Percentiles rank a stretch among this genome's conserved stretches.
phyloP scores from a whole-genome alignment of 2,329 filamentous ascomycete genomes.

The Onygenales sp. region DNA sequence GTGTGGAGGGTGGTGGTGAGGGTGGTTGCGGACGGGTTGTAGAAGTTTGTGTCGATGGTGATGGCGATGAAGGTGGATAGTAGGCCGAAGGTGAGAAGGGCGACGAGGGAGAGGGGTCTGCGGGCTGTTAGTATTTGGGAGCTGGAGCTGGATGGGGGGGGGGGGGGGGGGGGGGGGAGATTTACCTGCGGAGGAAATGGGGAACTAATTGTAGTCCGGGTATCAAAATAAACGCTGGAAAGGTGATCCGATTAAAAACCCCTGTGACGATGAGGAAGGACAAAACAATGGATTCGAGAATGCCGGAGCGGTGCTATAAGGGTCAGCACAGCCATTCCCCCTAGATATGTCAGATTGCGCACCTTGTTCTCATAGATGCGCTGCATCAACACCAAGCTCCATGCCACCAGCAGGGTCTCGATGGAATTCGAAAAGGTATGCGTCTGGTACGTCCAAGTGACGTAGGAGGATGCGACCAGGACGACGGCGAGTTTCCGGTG shows the following conservation, averaged over 20 bases:
- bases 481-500: conserved; percentile 65
- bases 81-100: conserved; percentile 55
- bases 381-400: conserved; percentile 85
- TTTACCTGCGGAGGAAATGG: conserved; percentile 70
- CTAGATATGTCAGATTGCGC: conserved; percentile 21
- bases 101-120: conserved; percentile 51
- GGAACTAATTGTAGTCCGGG: conserved; percentile 75
- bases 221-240: conserved; percentile 82
- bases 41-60: conserved; percentile 77
- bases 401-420: conserved; percentile 84
- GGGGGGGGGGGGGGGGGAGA: conserved; percentile 20
- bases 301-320: conserved; percentile 59
- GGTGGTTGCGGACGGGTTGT: conserved; percentile 37
- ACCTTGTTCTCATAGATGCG: conserved; percentile 75
- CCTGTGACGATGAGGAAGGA: conserved; percentile 77
- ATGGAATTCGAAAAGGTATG: conserved; percentile 98
- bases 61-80: conserved; percentile 65
- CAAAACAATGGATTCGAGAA: conserved; percentile 66
- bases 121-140: conserved; percentile 6
- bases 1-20: conserved; percentile 35
- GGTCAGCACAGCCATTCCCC: conserved; percentile 5
- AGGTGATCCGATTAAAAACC: conserved; percentile 93
- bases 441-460: conserved; percentile 97
- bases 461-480: conserved; percentile 89
- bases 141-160: neutral